Percentiles rank a stretch among this genome's conserved stretches.
These are phyloP conservation scores for Elongisporangium prolatum DNA, from an alignment of 352 stramenopile species.

Conservation along the genomic window DNA sequence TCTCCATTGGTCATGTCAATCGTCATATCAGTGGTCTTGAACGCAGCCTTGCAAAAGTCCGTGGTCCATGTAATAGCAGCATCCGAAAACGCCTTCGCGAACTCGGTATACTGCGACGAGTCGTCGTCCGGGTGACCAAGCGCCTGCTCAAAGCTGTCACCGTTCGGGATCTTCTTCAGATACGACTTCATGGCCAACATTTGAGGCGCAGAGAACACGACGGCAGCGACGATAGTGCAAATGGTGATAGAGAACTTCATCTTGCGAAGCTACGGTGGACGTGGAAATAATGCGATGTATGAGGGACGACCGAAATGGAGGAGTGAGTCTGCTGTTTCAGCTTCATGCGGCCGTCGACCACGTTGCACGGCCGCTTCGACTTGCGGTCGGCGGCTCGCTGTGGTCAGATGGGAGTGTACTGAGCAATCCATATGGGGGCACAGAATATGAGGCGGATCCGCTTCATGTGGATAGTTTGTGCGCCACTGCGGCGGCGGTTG, in stretches of 20 bases:
- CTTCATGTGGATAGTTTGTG: background rate
- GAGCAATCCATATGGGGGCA: background rate
- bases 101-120: conserved; percentile 30
- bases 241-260: background rate
- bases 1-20: conserved; percentile 25
- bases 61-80: conserved; percentile 24
- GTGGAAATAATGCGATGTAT: background rate
- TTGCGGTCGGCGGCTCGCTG: background rate
- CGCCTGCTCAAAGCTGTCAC: conserved; percentile 30
- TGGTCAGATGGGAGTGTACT: background rate
- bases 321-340: background rate
- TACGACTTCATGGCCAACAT: conserved; percentile 19
- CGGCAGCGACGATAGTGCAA: conserved; percentile 9
- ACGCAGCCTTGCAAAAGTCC: background rate
- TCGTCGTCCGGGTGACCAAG: conserved; percentile 25
- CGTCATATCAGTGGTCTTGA: background rate
- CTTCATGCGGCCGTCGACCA: background rate
- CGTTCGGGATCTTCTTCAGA: conserved; percentile 42
- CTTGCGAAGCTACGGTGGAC: background rate
- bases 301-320: background rate
- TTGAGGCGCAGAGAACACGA: conserved; percentile 14
- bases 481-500: background rate
- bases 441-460: background rate
- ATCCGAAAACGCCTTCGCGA: conserved; percentile 40
- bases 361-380: background rate